A percentile compares a stretch with the other conserved stretches of the same genome.
Conservation (phyloP, 129 eudicot genomes). For the Kitagawia praeruptora region DNA sequence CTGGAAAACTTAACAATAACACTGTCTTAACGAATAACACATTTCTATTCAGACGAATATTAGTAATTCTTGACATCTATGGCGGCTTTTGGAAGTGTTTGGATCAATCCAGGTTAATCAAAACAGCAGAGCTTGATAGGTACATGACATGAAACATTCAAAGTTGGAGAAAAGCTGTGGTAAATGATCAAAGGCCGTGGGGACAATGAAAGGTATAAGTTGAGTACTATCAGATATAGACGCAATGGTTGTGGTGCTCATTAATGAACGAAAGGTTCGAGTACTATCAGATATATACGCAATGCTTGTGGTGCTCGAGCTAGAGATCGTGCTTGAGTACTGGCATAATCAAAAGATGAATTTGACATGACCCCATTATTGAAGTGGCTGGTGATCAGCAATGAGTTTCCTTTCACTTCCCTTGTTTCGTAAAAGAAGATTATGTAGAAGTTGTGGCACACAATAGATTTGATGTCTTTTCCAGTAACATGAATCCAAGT, state of each 20-base stretch:
- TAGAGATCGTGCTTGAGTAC: neutral
- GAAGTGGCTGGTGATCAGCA: neutral
- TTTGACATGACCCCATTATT: conserved; percentile 5
- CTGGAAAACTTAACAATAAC: neutral
- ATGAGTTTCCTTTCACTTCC: conserved; percentile 1
- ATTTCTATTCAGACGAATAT: neutral
- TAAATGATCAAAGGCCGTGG: neutral
- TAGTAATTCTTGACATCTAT: neutral
- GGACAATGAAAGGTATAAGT: conserved; percentile 7
- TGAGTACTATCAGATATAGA: neutral
- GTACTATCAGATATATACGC: neutral
- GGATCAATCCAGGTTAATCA: neutral
- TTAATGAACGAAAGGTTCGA: neutral
- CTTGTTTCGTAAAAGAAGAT: neutral
- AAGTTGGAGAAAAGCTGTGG: conserved; percentile 7
- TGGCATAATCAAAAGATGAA: neutral
- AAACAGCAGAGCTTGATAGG: neutral
- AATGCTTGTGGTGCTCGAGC: conserved; percentile 7
- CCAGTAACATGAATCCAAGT: neutral
- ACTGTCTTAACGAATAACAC: neutral
- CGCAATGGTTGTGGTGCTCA: neutral
- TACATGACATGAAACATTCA: conserved; percentile 2
- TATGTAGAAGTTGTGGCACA: neutral
- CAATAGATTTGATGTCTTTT: neutral
- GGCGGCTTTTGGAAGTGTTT: neutral